Evolutionary conservation across 257 asterid species (phyloP).

Genomic region (Nicotiana benthamiana): DNA sequence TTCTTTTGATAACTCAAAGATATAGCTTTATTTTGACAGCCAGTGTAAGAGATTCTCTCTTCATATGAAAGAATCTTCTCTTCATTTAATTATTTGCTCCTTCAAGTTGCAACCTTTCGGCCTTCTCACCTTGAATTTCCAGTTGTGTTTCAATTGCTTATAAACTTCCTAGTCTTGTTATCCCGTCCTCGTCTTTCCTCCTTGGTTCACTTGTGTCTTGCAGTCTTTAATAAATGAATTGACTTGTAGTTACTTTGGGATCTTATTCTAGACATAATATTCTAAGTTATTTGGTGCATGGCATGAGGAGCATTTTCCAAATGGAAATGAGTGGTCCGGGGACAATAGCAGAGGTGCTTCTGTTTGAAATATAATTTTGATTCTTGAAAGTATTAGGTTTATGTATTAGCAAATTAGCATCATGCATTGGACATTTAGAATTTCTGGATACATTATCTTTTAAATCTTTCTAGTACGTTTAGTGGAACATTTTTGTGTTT

Average conservation of each 20-base stretch:
- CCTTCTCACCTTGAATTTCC: background rate
- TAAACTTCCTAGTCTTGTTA: background rate
- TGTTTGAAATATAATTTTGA: too few relatives aligned
- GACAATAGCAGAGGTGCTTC: too few relatives aligned
- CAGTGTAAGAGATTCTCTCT: background rate
- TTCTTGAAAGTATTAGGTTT: too few relatives aligned
- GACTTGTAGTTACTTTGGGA: background rate
- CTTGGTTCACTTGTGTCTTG: background rate
- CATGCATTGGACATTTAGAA: too few relatives aligned
- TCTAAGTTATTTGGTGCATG: too few relatives aligned
- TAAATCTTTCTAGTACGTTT: background rate
- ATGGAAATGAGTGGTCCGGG: too few relatives aligned
- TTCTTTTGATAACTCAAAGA: background rate
- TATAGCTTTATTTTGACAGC: background rate
- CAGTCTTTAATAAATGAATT: background rate
- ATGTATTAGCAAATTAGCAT: too few relatives aligned
- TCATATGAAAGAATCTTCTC: background rate
- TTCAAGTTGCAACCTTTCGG: background rate
- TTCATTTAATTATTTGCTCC: background rate
- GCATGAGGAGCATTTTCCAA: too few relatives aligned
- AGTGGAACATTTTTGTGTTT: background rate
- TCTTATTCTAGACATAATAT: background rate
- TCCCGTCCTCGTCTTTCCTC: background rate
- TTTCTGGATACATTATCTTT: too few relatives aligned
- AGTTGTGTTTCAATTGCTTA: too few relatives aligned